Percentiles rank a stretch among this genome's conserved stretches.
These are phyloP conservation scores for Chlorokybus atmophyticus DNA, from an alignment of 139 green algal species.

Conservation along the genomic window DNA sequence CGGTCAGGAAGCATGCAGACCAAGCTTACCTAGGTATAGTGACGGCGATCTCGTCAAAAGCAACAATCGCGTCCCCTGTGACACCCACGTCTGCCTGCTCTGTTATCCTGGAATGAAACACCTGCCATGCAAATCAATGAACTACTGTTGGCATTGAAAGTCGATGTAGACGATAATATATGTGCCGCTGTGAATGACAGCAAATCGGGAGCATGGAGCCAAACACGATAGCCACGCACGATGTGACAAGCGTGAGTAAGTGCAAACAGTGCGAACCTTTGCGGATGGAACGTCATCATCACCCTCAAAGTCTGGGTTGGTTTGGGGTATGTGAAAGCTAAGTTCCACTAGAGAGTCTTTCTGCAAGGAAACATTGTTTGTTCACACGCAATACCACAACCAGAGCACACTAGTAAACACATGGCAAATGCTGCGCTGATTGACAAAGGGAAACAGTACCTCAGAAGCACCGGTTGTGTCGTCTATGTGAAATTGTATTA, in stretches of 20 bases:
- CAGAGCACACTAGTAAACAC: neutral
- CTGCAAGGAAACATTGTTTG: slow-evolving; percentile 10
- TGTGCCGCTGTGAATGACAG: neutral
- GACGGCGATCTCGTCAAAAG: slow-evolving; percentile 61
- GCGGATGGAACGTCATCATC: slow-evolving; percentile 10
- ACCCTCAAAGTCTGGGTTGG: slow-evolving; percentile 23
- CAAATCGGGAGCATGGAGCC: too few species aligned
- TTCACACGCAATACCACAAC: slow-evolving; percentile 21
- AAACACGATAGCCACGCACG: neutral
- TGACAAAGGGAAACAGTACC: too few species aligned
- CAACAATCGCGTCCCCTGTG: slow-evolving; percentile 15
- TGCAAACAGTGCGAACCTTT: slow-evolving; percentile 4
- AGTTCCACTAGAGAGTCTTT: slow-evolving; percentile 80
- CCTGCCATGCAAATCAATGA: slow-evolving; percentile 6
- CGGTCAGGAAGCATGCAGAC: too few species aligned
- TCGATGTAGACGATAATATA: neutral
- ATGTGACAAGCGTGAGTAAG: neutral
- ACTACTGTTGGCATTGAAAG: neutral
- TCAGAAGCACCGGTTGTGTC: slow-evolving; percentile 44
- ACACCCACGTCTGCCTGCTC: slow-evolving; percentile 20
- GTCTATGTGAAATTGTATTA: slow-evolving; percentile 81
- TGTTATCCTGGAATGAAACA: slow-evolving; percentile 17
- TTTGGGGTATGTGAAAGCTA: slow-evolving; percentile 55
- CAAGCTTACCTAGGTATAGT: slow-evolving; percentile 26
- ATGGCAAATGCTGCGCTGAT: too few species aligned